Evolutionary conservation across 2,329 filamentous ascomycete species (phyloP).

Genomic region (Piedraia hortae): DNA sequence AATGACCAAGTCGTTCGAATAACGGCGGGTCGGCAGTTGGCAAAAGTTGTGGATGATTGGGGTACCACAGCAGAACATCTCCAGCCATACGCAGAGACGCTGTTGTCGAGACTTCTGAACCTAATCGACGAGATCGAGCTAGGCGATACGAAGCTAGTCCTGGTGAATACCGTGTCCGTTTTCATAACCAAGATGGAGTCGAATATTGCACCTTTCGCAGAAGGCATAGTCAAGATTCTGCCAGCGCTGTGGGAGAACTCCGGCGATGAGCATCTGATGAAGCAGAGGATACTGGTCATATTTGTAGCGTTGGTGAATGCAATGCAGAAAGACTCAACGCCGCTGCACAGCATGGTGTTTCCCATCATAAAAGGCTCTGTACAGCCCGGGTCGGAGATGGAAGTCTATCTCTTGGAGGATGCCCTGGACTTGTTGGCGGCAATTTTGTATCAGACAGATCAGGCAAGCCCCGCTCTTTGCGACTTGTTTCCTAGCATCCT

Average conservation of each 20-base stretch:
- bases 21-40: conserved; percentile 66
- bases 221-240: conserved; percentile 54
- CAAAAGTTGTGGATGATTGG: conserved; percentile 56
- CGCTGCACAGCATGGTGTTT: conserved; percentile 54
- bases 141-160: conserved; percentile 69
- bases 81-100: conserved; percentile 45
- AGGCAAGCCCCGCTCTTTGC: conserved; percentile 17
- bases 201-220: conserved; percentile 38
- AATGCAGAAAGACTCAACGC: conserved; percentile 49
- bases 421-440: conserved; percentile 70
- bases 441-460: conserved; percentile 33
- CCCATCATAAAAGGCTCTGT: conserved; percentile 62
- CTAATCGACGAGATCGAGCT: conserved; percentile 57
- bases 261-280: conserved; percentile 71
- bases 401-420: conserved; percentile 71
- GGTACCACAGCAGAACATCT: conserved; percentile 52
- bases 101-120: conserved; percentile 43
- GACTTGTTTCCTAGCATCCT: conserved; percentile 19
- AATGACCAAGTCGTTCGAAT: conserved; percentile 86
- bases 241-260: conserved; percentile 65
- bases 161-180: conserved; percentile 63
- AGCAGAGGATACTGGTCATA: conserved; percentile 72
- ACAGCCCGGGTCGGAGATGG: conserved; percentile 41
- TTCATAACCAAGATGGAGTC: conserved; percentile 60
- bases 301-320: conserved; percentile 63